Evolutionary conservation across 2,329 filamentous ascomycete genomes (phyloP).

Genomic region (Byssothecium circinans): DNA sequence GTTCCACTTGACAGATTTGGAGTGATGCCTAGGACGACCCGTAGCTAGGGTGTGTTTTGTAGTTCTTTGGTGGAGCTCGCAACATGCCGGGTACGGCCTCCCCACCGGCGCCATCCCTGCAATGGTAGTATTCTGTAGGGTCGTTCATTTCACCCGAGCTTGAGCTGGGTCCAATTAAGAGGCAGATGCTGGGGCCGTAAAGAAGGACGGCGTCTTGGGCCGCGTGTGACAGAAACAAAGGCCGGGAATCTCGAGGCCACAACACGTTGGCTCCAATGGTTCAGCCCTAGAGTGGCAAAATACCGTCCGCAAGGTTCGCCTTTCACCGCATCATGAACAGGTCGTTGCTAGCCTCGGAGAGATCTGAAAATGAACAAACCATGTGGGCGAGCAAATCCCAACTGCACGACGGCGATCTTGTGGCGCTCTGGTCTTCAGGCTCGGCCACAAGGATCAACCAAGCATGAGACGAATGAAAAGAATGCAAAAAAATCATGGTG

Average conservation of each 20-base stretch:
- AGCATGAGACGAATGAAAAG: slow-evolving; percentile 6
- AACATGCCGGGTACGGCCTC: slow-evolving; percentile 3
- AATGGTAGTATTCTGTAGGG: slow-evolving; percentile 15
- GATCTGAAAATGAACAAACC: slow-evolving; percentile 1
- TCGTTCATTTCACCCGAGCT: slow-evolving; percentile 12
- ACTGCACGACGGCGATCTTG: slow-evolving; percentile 13
- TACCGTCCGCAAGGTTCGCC: slow-evolving; percentile 5
- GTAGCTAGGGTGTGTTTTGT: slow-evolving; percentile 5
- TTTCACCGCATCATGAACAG: slow-evolving; percentile 13
- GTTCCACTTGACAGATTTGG: slow-evolving; percentile 8
- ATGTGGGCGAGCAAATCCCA: slow-evolving; percentile 3
- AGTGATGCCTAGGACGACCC: slow-evolving; percentile 20
- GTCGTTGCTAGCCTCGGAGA: slow-evolving; percentile 4
- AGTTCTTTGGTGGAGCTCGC: slow-evolving; percentile 3
- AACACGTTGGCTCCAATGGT: slow-evolving; percentile 4
- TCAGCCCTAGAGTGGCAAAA: slow-evolving; percentile 21
- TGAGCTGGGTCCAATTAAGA: slow-evolving; percentile 19
- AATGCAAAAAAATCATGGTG: slow-evolving; percentile 4
- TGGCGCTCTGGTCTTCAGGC: slow-evolving; percentile 18
- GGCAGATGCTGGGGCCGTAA: not conserved
- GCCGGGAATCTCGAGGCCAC: slow-evolving; percentile 2
- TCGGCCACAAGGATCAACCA: slow-evolving; percentile 12
- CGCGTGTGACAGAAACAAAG: slow-evolving; percentile 10
- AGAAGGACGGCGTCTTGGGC: slow-evolving; percentile 9
- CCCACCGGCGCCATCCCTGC: slow-evolving; percentile 11